Conservation (phyloP, 1,284 basidiomycete genomes). For the Sanghuangporus weigelae region DNA sequence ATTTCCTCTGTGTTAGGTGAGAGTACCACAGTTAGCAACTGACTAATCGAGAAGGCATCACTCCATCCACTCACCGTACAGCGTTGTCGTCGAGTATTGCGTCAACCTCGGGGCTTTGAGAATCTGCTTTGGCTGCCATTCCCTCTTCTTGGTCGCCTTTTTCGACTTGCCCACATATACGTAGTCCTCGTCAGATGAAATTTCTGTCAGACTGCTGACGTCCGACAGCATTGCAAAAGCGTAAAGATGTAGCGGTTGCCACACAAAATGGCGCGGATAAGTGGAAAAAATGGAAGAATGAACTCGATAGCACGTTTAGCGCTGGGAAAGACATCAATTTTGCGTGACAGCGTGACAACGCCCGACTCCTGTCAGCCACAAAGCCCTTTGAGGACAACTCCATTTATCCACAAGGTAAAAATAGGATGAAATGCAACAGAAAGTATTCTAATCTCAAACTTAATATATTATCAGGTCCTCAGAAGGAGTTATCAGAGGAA, state of each 20-base stretch:
- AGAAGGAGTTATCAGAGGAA: background rate
- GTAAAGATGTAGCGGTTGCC: background rate
- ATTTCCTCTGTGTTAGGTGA: conserved; percentile 51
- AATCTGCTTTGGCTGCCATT: conserved; percentile 40
- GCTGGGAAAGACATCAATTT: background rate
- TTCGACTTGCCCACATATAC: conserved; percentile 22
- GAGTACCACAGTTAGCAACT: background rate
- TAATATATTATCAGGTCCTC: background rate
- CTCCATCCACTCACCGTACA: conserved; percentile 47
- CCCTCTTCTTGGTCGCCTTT: conserved; percentile 20
- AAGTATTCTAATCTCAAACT: background rate
- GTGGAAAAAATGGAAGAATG: background rate
- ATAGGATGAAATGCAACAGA: background rate
- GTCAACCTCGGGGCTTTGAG: conserved; percentile 58
- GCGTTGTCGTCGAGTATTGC: conserved; percentile 60
- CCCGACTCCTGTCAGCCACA: background rate
- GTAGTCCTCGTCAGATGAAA: conserved; percentile 23
- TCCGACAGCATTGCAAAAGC: conserved; percentile 13
- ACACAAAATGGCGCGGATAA: background rate
- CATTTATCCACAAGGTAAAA: background rate
- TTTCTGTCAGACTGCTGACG: conserved; percentile 13
- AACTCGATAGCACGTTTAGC: background rate
- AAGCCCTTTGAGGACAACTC: background rate
- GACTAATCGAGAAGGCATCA: background rate
- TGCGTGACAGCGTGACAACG: background rate